phyloP scores from a whole-genome alignment of 257 asterid species.

The Solanum virginianum region DNA sequence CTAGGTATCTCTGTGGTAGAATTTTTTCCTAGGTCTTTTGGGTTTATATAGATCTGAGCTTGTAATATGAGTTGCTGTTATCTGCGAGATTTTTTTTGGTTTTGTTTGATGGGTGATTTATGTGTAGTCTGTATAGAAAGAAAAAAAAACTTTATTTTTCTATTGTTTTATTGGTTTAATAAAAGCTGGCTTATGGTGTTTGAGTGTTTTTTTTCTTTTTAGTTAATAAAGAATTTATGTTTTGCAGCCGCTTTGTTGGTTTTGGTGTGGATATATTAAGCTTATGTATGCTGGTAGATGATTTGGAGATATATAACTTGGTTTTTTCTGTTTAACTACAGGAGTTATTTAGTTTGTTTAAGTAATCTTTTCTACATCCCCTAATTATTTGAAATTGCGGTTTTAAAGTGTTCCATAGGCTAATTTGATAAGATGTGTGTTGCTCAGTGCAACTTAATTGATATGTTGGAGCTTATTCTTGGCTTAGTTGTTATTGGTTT shows the following conservation, averaged over 20 bases:
- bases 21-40: neutral
- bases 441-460: neutral
- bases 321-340: neutral
- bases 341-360: neutral
- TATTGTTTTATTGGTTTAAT: neutral
- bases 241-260: neutral
- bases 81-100: neutral
- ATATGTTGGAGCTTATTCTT: neutral
- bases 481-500: neutral
- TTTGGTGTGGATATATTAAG: neutral
- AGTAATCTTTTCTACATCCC: neutral
- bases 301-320: neutral
- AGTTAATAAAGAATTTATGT: neutral
- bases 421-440: neutral
- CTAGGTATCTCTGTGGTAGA: neutral
- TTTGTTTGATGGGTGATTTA: neutral
- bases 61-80: neutral
- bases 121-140: neutral
- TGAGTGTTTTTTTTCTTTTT: neutral
- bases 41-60: slow-evolving; percentile 8
- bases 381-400: neutral
- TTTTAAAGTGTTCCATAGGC: neutral
- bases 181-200: neutral
- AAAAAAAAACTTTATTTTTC: neutral
- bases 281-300: neutral